Percentiles rank a stretch among this genome's conserved stretches.
These are phyloP conservation scores for Monilinia fructicola DNA, from an alignment of 2,329 filamentous ascomycete species.

Conservation along the genomic window DNA sequence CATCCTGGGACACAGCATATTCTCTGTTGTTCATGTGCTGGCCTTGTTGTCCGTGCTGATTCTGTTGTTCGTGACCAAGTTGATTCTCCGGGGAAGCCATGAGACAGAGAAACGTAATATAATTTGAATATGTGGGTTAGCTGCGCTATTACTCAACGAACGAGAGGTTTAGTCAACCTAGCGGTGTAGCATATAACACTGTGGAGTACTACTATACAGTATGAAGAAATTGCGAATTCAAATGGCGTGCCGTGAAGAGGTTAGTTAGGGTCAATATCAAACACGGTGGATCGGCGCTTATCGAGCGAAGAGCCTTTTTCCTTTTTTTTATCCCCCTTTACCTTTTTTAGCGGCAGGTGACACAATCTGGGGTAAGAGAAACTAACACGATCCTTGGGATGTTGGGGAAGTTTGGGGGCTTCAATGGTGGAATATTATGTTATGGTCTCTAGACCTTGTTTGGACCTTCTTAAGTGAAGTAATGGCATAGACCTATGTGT, in stretches of 20 bases:
- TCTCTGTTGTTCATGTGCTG: constrained; percentile 36
- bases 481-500: constrained; percentile 28
- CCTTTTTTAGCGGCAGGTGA: constrained; percentile 30
- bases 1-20: constrained; percentile 51
- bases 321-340: no score
- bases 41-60: constrained; percentile 18
- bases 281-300: constrained; percentile 17
- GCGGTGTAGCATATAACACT: constrained; percentile 17
- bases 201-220: neutral
- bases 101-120: constrained; percentile 33
- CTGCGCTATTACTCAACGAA: constrained; percentile 18
- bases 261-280: constrained; percentile 11
- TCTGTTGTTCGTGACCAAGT: constrained; percentile 23
- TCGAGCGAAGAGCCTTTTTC: constrained; percentile 5
- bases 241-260: constrained; percentile 24
- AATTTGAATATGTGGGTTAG: constrained; percentile 26
- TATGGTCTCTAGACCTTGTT: constrained; percentile 5
- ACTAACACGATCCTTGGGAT: constrained; percentile 20
- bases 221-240: constrained; percentile 15
- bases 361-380: constrained; percentile 33
- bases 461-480: neutral
- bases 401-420: constrained; percentile 9
- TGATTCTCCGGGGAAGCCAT: constrained; percentile 28
- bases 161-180: constrained; percentile 3
- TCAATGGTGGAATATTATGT: constrained; percentile 10